Conservation (phyloP, 805 yeast genomes). For the Metschnikowia baotianmanensis region DNA sequence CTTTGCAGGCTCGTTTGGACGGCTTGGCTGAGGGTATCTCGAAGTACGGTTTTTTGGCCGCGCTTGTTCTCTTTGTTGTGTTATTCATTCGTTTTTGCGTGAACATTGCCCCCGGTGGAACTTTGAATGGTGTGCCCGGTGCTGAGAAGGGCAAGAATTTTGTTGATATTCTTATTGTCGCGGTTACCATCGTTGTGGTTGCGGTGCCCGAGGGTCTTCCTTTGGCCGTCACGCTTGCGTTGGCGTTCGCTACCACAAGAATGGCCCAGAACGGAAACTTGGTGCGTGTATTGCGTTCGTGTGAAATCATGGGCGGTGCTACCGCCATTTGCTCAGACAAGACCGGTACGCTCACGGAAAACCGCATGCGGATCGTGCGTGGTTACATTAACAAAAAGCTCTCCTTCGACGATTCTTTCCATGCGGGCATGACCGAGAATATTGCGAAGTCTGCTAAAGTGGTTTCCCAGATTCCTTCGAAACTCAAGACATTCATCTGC, state of each 20-base stretch:
- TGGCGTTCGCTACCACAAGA: slow-evolving; percentile 97
- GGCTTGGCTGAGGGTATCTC: slow-evolving; percentile 89
- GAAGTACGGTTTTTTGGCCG: slow-evolving; percentile 88
- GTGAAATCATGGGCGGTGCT: slow-evolving; percentile 99
- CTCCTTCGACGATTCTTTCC: slow-evolving; percentile 45
- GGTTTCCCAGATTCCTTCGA: slow-evolving; percentile 20
- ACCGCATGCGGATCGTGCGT: slow-evolving; percentile 84
- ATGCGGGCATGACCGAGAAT: slow-evolving; percentile 24
- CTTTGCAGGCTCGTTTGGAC: slow-evolving; percentile 79
- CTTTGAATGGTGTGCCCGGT: slow-evolving; percentile 44
- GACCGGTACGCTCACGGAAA: slow-evolving; percentile 95
- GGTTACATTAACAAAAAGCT: slow-evolving; percentile 41
- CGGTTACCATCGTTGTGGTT: slow-evolving; percentile 91
- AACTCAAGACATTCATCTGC: slow-evolving; percentile 26
- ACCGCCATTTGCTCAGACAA: slow-evolving; percentile 96
- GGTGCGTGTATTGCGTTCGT: slow-evolving; percentile 88
- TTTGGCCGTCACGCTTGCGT: slow-evolving; percentile 91
- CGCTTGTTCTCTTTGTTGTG: slow-evolving; percentile 74
- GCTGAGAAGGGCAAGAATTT: slow-evolving; percentile 83
- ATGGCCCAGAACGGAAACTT: slow-evolving; percentile 96
- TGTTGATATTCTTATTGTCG: slow-evolving; percentile 81
- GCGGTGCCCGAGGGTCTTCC: slow-evolving; percentile 99
- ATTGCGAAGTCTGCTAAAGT: slow-evolving; percentile 25
- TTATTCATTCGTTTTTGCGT: slow-evolving; percentile 73
- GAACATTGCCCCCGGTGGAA: slow-evolving; percentile 52